A percentile compares a stretch with the other conserved stretches of the same genome.
phyloP scores from a whole-genome alignment of 306 rosid species.

The Glycine latifolia region DNA sequence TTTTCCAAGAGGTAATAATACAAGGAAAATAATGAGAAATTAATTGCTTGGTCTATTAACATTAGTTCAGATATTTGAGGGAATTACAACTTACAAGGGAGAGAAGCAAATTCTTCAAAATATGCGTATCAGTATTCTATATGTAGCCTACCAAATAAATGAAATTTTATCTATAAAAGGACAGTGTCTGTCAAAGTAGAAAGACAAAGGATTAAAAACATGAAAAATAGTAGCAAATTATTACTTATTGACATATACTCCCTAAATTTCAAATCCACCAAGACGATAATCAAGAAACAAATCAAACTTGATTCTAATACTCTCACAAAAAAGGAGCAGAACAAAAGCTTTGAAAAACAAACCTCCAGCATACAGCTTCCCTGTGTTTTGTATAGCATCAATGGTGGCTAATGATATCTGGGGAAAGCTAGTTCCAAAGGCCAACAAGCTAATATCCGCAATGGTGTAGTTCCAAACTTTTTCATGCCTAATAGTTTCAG shows the following conservation, averaged over 20 bases:
- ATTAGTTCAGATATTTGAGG: constrained; percentile 3
- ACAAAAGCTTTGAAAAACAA: constrained; percentile 38
- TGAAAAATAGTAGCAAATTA: constrained; percentile 3
- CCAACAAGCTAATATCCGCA: constrained; percentile 92
- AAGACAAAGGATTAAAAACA: neutral
- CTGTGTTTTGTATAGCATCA: constrained; percentile 85
- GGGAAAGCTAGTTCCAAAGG: constrained; percentile 99
- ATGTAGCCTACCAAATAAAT: constrained; percentile 16
- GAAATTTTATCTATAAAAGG: neutral
- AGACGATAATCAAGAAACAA: constrained; percentile 11
- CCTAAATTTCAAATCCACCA: constrained; percentile 37
- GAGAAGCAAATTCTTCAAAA: neutral
- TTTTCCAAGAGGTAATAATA: constrained; percentile 23
- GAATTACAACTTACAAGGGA: neutral
- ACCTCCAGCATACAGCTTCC: constrained; percentile 93
- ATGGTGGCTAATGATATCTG: constrained; percentile 96
- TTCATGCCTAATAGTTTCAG: constrained; percentile 59
- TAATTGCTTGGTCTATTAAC: constrained; percentile 23
- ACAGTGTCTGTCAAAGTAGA: constrained; percentile 16
- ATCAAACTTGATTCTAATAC: constrained; percentile 38
- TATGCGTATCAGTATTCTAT: neutral
- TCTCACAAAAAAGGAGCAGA: constrained; percentile 25
- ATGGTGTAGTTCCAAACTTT: constrained; percentile 96
- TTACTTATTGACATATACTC: constrained; percentile 20
- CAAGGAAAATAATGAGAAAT: constrained; percentile 22